Conservation (phyloP, 2,329 filamentous ascomycete species). For the Claviceps sp. region DNA sequence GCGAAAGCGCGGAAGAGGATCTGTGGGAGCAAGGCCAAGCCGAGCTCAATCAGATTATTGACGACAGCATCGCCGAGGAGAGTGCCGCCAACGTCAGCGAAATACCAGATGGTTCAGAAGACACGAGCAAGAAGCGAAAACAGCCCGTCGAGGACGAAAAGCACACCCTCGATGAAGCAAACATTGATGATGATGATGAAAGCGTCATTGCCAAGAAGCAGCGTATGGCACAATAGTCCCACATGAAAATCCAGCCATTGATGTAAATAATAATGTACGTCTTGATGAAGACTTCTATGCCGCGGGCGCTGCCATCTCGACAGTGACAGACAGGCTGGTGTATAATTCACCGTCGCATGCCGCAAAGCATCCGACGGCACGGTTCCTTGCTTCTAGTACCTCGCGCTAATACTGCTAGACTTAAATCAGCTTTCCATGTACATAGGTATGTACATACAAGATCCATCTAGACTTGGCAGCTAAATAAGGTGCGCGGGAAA, state of each 20-base stretch:
- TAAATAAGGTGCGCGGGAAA: no score
- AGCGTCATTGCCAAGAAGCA: constrained; percentile 38
- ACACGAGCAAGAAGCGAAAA: constrained; percentile 22
- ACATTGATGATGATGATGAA: constrained; percentile 19
- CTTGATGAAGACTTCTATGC: no score
- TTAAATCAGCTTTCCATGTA: no score
- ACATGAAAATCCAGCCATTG: background rate
- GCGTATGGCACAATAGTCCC: constrained; percentile 22
- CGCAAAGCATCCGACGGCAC: no score
- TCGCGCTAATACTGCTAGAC: no score
- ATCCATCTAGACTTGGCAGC: no score
- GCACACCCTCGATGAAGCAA: constrained; percentile 18
- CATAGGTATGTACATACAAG: no score
- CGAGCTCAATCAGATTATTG: background rate
- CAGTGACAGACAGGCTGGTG: background rate
- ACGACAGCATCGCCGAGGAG: constrained; percentile 7
- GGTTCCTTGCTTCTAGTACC: no score
- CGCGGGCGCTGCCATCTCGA: background rate
- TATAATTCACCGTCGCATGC: no score
- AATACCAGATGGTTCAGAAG: constrained; percentile 13
- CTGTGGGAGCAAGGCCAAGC: no score
- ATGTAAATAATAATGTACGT: background rate
- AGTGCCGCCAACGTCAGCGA: constrained; percentile 15
- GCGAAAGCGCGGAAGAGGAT: no score
- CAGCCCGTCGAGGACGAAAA: constrained; percentile 16